These are phyloP conservation scores for Coemansia sp. DNA, from an alignment of 192 early-diverging fungal genomes.

Conservation along the genomic window DNA sequence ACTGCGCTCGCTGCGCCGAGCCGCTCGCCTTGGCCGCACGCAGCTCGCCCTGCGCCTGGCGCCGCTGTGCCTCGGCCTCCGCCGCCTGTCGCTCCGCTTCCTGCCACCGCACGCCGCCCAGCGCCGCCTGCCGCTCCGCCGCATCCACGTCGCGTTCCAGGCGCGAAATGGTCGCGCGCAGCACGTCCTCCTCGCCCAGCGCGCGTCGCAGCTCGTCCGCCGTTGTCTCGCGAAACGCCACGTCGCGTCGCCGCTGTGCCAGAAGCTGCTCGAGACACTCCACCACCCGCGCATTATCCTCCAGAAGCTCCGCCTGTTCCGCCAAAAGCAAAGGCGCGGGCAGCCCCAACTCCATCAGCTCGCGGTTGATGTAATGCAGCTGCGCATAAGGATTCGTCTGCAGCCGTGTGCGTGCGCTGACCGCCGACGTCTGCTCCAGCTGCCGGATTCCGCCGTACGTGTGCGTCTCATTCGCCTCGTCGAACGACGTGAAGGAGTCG, in stretches of 20 bases:
- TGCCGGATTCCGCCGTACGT: conserved; percentile 44
- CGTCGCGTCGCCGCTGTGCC: conserved; percentile 24
- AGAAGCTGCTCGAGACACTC: conserved; percentile 35
- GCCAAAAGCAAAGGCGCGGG: conserved; percentile 42
- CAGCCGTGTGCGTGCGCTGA: conserved; percentile 12
- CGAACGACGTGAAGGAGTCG: conserved; percentile 43
- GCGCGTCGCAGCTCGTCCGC: conserved; percentile 40
- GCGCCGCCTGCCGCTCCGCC: conserved; percentile 34
- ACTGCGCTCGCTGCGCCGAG: conserved; percentile 29
- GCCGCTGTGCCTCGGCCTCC: conserved; percentile 19
- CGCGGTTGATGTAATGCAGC: conserved; percentile 46
- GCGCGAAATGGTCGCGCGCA: conserved; percentile 18
- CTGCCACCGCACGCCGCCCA: conserved; percentile 22
- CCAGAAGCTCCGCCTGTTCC: conserved; percentile 31
- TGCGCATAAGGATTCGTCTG: conserved; percentile 27
- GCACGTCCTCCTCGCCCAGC: conserved; percentile 45
- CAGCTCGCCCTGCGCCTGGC: conserved; percentile 27
- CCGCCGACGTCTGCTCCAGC: conserved; percentile 45
- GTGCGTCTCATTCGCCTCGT: conserved; percentile 10
- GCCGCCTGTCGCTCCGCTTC: conserved; percentile 13
- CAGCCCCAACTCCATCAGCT: conserved; percentile 45
- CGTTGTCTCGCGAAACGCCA: conserved; percentile 39
- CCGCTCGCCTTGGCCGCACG: conserved; percentile 30
- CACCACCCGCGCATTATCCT: conserved; percentile 45
- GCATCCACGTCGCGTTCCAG: conserved; percentile 43